Evolutionary conservation across 1,139 yeast species (phyloP).

Genomic region (Arxiozyma heterogenica): DNA sequence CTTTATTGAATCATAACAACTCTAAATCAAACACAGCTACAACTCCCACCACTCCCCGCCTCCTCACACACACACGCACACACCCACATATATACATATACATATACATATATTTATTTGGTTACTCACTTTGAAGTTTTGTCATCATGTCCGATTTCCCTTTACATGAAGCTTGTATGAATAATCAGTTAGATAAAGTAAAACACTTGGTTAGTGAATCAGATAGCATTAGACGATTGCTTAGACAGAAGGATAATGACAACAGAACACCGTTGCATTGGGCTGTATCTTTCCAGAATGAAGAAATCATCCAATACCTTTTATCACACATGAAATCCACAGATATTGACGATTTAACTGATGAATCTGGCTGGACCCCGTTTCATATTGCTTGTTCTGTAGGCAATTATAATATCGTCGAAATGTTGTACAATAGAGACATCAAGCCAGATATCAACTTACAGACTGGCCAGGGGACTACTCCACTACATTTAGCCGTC

Average conservation of each 20-base stretch:
- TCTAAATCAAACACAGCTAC: no score
- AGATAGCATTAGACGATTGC: constrained; percentile 8
- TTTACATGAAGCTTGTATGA: constrained; percentile 28
- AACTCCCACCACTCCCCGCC: no score
- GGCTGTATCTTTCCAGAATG: constrained; percentile 66
- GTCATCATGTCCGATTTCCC: constrained; percentile 10
- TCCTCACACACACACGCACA: no score
- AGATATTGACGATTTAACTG: constrained; percentile 61
- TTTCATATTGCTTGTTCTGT: constrained; percentile 72
- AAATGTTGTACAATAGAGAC: constrained; percentile 34
- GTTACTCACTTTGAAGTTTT: not conserved
- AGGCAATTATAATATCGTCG: constrained; percentile 52
- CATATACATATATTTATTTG: no score
- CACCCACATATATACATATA: no score
- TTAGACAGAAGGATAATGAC: constrained; percentile 47
- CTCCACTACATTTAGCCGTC: constrained; percentile 68
- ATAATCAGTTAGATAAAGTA: constrained; percentile 21
- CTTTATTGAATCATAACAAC: no score
- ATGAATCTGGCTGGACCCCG: constrained; percentile 83
- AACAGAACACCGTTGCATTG: constrained; percentile 80
- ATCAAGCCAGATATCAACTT: constrained; percentile 42
- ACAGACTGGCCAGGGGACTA: constrained; percentile 56
- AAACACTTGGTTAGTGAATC: constrained; percentile 16
- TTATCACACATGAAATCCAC: constrained; percentile 29
- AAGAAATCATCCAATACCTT: constrained; percentile 38